Evolutionary conservation across 352 stramenopile species (phyloP).

Genomic region (Phytophthora litchii): DNA sequence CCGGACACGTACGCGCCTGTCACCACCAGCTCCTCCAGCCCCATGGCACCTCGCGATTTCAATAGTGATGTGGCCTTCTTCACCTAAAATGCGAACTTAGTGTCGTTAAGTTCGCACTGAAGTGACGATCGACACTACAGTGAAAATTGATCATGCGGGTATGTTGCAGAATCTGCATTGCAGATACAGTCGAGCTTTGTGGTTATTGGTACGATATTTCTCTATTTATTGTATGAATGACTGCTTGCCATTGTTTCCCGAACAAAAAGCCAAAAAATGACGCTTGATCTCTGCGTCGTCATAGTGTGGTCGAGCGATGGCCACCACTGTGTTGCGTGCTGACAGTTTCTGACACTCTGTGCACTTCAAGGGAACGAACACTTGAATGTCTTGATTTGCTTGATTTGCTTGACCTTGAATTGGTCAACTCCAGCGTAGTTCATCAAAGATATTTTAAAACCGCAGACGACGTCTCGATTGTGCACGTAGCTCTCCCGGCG

Average conservation of each 20-base stretch:
- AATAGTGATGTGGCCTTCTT: slow-evolving; percentile 14
- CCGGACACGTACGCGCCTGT: slow-evolving; percentile 74
- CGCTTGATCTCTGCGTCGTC: slow-evolving; percentile 9
- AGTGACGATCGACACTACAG: neutral
- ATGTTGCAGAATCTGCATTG: too few species aligned
- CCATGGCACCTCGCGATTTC: slow-evolving; percentile 24
- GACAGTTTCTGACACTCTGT: neutral
- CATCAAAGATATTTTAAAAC: slow-evolving; percentile 34
- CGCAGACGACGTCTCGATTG: slow-evolving; percentile 42
- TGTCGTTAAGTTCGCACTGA: slow-evolving; percentile 20
- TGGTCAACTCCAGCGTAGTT: neutral
- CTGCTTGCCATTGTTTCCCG: slow-evolving; percentile 3
- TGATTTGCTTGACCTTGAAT: neutral
- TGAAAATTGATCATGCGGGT: too few species aligned
- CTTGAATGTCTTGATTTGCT: neutral
- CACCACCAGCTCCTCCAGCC: slow-evolving; percentile 57
- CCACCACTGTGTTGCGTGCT: neutral
- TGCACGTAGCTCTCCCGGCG: slow-evolving; percentile 18
- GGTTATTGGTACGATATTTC: slow-evolving; percentile 25
- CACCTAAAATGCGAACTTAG: slow-evolving; percentile 32
- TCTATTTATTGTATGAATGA: slow-evolving; percentile 36
- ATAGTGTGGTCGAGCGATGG: slow-evolving; percentile 8
- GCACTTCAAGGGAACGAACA: slow-evolving; percentile 5
- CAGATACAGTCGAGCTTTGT: neutral
- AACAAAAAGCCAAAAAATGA: slow-evolving; percentile 26